Conservation (phyloP, 768 basidiomycete species). For the Mycena polygramma region DNA sequence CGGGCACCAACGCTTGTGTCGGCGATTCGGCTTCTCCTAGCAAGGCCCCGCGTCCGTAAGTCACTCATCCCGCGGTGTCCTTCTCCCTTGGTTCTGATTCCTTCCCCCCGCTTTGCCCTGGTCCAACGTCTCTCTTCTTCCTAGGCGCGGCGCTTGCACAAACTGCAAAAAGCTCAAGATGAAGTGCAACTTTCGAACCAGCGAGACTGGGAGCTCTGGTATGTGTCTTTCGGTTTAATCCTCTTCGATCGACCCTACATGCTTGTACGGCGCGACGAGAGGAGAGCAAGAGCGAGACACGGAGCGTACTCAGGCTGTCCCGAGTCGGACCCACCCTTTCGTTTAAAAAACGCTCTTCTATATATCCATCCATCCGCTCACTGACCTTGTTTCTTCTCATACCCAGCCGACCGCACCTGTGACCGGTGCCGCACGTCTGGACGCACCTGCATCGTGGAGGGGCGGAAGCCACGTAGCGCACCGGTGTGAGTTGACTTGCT, state of each 20-base stretch:
- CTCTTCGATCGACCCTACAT: too few species aligned
- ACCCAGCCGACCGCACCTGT: slow-evolving; percentile 70
- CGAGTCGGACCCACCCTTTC: too few species aligned
- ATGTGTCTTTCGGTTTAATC: too few species aligned
- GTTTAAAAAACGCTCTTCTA: too few species aligned
- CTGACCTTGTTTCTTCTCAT: background rate
- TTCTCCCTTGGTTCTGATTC: background rate
- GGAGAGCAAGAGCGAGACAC: too few species aligned
- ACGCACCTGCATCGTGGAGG: slow-evolving; percentile 87
- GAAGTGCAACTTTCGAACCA: slow-evolving; percentile 81
- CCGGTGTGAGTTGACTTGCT: slow-evolving; percentile 74
- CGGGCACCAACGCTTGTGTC: slow-evolving; percentile 63
- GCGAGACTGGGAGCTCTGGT: slow-evolving; percentile 8
- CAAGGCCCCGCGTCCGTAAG: slow-evolving; percentile 39
- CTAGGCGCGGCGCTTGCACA: slow-evolving; percentile 84
- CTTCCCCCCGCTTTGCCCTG: too few species aligned
- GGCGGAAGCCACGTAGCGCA: slow-evolving; percentile 80
- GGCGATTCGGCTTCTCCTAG: slow-evolving; percentile 57
- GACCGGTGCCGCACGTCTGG: slow-evolving; percentile 79
- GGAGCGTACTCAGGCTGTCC: too few species aligned
- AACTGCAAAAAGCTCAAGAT: slow-evolving; percentile 94
- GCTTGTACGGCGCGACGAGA: too few species aligned
- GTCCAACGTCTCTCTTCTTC: too few species aligned
- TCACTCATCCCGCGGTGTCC: background rate
- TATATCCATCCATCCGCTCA: too few species aligned